Base-by-base conservation (phyloP, 352 stramenopile species). In the Globisporangium apiculatum region DNA sequence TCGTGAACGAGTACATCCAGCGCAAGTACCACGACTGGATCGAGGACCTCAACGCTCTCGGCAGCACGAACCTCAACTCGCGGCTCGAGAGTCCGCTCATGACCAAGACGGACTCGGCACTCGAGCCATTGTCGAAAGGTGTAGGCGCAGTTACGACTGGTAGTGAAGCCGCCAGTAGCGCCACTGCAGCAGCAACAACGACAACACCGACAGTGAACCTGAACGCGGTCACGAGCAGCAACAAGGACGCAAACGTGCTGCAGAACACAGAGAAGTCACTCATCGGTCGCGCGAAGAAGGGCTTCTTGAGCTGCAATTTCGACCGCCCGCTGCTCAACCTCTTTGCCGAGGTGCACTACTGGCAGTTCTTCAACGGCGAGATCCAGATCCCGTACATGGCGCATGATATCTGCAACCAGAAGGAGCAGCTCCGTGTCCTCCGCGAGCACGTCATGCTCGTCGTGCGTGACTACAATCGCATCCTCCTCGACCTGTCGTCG, bases 371-470 rank as follows among this genome's bases (percentile, higher is more conserved):
- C 57, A 91, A 94, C 51, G 88, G 91, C n/a, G 90, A 97, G 64
- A 82, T 97, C 55, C 83, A 94, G 56, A 97, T 98, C 48, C 94
- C 94, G 18, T 98, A 98, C 71, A 88, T 96, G 62, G 94, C 94
- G 3, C 90, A 97, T 55, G 94, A 98, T 58, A 97, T 98, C 50
- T 98, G 86, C 62, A 98, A 97, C 60, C 88, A 97, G 59, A 91
- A 94, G 64, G 86, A 96, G 57, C 87, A 97, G 51, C 65, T 98
- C 2, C 86, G 91, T 6, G 75, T 97, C 17, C 69, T 97, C 43
- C 74, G 91, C 12, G 94, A 98, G 57, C 86, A 98, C 48, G 92
- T 98, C 4, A 97, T 98, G 88, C 78, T 97, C 0, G 88, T 98
- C 18, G 92, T 98, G 9, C 82, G 91, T 3, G 93, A 97, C 48